phyloP scores from a whole-genome alignment of 305 asterid genomes.

The Caryopteris hybrid region DNA sequence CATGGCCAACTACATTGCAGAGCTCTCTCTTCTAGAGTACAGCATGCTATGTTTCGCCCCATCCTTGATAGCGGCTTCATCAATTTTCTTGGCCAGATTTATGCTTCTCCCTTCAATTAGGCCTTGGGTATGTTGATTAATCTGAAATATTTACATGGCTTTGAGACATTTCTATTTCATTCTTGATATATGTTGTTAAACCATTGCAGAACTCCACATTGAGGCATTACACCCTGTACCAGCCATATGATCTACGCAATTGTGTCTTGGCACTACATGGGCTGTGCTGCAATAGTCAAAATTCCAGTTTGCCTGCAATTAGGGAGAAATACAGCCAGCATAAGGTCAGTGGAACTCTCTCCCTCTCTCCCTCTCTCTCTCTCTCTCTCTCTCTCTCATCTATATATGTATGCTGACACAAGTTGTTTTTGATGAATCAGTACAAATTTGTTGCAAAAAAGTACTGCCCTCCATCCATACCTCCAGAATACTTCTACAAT shows the following conservation, averaged over 20 bases:
- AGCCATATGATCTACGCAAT: slow-evolving; percentile 35
- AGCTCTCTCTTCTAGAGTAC: slow-evolving; percentile 52
- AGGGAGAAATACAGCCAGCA: slow-evolving; percentile 60
- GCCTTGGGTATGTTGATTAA: slow-evolving; percentile 46
- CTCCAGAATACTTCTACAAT: slow-evolving; percentile 67
- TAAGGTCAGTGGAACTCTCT: slow-evolving; percentile 28
- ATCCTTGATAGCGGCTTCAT: slow-evolving; percentile 54
- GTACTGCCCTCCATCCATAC: slow-evolving; percentile 71
- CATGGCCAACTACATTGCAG: slow-evolving; percentile 55
- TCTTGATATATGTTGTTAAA: not conserved
- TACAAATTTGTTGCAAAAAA: slow-evolving; percentile 97
- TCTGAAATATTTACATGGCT: not conserved
- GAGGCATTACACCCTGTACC: slow-evolving; percentile 51
- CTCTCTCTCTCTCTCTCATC: not conserved
- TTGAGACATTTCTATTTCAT: not conserved
- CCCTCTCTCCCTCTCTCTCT: not conserved
- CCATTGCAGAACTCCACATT: slow-evolving; percentile 43
- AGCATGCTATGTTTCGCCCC: slow-evolving; percentile 48
- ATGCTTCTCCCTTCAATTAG: slow-evolving; percentile 36
- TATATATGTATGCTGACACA: slow-evolving; percentile 6
- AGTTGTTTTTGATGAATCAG: slow-evolving; percentile 38
- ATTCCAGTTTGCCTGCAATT: slow-evolving; percentile 44
- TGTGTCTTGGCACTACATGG: slow-evolving; percentile 48
- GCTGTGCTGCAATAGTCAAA: slow-evolving; percentile 36
- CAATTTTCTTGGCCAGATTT: slow-evolving; percentile 54